Evolutionary conservation across 257 asterid genomes (phyloP).

Genomic region (Petrea volubilis): DNA sequence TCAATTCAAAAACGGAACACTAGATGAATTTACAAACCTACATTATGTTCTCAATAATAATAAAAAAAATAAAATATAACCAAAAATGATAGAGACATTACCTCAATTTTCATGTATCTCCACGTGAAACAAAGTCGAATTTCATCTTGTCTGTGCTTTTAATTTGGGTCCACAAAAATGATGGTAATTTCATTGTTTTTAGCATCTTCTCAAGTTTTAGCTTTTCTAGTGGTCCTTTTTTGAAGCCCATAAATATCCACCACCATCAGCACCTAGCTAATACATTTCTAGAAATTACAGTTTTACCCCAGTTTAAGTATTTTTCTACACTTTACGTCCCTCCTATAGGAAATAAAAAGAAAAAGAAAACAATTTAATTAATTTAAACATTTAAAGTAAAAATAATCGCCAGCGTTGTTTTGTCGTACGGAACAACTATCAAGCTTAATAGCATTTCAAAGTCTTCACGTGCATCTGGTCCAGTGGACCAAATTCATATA

Average conservation of each 20-base stretch:
- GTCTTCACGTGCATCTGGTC: background rate
- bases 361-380: no score
- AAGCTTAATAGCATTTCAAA: background rate
- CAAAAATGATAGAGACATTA: conserved; percentile 3
- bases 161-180: conserved; percentile 27
- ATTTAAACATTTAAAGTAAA: background rate
- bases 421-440: conserved; percentile 10
- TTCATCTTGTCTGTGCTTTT: conserved; percentile 27
- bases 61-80: background rate
- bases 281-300: background rate
- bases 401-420: conserved; percentile 18
- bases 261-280: background rate
- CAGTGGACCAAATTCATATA: background rate
- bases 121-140: conserved; percentile 35
- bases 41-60: no score
- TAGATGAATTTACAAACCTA: background rate
- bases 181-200: conserved; percentile 10
- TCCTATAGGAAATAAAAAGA: background rate
- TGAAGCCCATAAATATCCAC: background rate
- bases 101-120: background rate
- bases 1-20: background rate
- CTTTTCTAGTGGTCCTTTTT: conserved; percentile 15
- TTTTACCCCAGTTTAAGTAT: background rate
- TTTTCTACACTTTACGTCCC: background rate
- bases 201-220: conserved; percentile 5